Conservation (phyloP, 495 filamentous ascomycete species). For the Xylaria longipes region DNA sequence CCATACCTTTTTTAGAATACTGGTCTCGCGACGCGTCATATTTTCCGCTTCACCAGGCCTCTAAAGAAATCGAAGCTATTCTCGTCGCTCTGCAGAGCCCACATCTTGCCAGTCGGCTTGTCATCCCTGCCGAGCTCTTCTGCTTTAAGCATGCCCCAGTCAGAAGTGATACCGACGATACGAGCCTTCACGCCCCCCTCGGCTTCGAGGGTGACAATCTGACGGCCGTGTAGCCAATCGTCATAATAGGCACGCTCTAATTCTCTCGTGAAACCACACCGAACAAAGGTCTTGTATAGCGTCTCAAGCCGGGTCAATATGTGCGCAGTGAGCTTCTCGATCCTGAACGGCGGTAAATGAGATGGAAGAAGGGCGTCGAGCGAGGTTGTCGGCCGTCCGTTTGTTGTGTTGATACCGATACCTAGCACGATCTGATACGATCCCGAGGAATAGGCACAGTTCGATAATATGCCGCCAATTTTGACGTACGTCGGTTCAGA, state of each 20-base stretch:
- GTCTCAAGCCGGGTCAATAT: constrained; percentile 81
- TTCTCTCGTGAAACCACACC: constrained; percentile 70
- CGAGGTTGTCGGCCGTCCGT: constrained; percentile 84
- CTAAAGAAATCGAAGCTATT: constrained; percentile 99
- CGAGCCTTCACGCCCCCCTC: constrained; percentile 78
- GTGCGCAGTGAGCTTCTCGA: constrained; percentile 84
- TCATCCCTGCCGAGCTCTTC: constrained; percentile 81
- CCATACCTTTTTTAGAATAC: background rate
- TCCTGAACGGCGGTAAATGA: constrained; percentile 63
- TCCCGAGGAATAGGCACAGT: constrained; percentile 77
- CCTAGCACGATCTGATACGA: constrained; percentile 89
- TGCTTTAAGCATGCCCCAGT: constrained; percentile 84
- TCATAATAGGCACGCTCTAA: constrained; percentile 84
- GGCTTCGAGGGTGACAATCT: constrained; percentile 87
- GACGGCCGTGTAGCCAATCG: constrained; percentile 88
- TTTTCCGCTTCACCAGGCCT: constrained; percentile 83
- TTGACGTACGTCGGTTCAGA: constrained; percentile 69
- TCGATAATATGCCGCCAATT: constrained; percentile 92
- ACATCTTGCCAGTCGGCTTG: constrained; percentile 74
- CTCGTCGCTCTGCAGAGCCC: constrained; percentile 90
- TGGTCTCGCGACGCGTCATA: constrained; percentile 44
- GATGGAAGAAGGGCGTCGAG: constrained; percentile 72
- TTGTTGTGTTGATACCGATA: constrained; percentile 88
- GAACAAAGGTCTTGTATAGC: constrained; percentile 76
- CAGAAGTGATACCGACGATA: constrained; percentile 87